phyloP scores from a whole-genome alignment of 768 basidiomycete genomes.

The Gautieria morchelliformis region DNA sequence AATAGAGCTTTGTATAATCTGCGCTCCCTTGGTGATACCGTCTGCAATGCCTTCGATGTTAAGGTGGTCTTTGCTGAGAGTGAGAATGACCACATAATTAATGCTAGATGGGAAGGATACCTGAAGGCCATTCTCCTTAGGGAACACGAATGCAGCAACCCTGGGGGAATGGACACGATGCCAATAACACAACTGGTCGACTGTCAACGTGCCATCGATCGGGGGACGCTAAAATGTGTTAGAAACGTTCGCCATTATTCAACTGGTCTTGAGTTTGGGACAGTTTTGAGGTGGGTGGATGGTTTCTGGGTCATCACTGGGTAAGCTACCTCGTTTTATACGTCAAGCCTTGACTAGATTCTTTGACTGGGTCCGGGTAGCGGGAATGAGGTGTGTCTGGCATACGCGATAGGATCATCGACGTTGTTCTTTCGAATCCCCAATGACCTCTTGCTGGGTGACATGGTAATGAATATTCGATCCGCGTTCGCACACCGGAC shows the following conservation, averaged over 20 bases:
- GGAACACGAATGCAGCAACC: background rate
- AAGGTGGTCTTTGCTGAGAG: background rate
- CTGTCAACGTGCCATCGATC: background rate
- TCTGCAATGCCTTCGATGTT: background rate
- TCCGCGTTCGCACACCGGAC: no score
- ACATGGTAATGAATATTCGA: no score
- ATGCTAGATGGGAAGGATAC: background rate
- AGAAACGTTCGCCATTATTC: background rate
- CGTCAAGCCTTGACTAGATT: no score
- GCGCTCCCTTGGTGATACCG: background rate
- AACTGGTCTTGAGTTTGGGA: no score
- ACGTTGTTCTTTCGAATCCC: no score
- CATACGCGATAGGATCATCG: no score
- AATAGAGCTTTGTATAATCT: background rate
- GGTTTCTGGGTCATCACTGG: no score
- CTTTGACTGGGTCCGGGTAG: no score
- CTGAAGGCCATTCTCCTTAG: background rate
- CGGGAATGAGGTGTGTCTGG: no score
- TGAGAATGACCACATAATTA: background rate
- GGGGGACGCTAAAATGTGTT: background rate
- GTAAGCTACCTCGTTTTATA: no score
- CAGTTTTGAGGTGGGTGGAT: no score
- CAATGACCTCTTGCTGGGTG: no score
- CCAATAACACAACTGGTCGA: conserved; percentile 7
- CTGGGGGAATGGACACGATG: background rate